Percentiles rank a stretch among this genome's conserved stretches.
Conservation (phyloP, 2,329 filamentous ascomycete genomes). For the Cercospora sp. region DNA sequence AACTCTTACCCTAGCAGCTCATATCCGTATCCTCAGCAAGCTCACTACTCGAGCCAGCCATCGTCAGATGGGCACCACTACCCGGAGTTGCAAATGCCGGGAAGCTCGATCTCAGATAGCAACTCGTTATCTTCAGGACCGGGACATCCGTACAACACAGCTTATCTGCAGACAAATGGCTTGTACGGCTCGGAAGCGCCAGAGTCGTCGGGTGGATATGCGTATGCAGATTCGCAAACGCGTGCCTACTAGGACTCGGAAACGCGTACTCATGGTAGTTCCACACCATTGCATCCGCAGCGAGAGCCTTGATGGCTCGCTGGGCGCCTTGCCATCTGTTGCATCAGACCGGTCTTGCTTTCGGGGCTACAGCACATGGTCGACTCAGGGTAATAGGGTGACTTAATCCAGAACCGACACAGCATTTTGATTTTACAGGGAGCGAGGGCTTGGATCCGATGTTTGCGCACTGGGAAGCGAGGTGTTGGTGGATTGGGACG, state of each 20-base stretch:
- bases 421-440: slow-evolving; percentile 1
- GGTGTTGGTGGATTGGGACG: slow-evolving; percentile 10
- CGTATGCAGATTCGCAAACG: slow-evolving; percentile 8
- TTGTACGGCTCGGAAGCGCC: slow-evolving; percentile 9
- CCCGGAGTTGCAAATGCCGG: slow-evolving; percentile 20
- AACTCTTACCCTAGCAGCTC: slow-evolving; percentile 18
- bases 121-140: slow-evolving; percentile 14
- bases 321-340: background rate
- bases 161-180: slow-evolving; percentile 9
- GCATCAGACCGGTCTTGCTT: background rate
- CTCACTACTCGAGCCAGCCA: slow-evolving; percentile 12
- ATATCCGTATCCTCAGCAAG: slow-evolving; percentile 19
- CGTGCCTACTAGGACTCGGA: slow-evolving; percentile 1
- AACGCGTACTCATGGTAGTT: background rate
- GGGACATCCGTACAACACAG: slow-evolving; percentile 18
- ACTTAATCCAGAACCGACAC: background rate
- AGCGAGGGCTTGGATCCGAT: background rate
- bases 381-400: background rate
- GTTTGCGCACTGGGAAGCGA: slow-evolving; percentile 3
- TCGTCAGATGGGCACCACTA: slow-evolving; percentile 6
- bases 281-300: background rate
- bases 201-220: slow-evolving; percentile 9
- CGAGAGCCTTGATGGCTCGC: background rate
- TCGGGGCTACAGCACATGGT: background rate
- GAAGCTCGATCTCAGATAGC: slow-evolving; percentile 15